Evolutionary conservation across 2,329 filamentous ascomycete species (phyloP), one percentile per base, ranked within the genome.

Genomic region (Colletotrichum agaves): DNA sequence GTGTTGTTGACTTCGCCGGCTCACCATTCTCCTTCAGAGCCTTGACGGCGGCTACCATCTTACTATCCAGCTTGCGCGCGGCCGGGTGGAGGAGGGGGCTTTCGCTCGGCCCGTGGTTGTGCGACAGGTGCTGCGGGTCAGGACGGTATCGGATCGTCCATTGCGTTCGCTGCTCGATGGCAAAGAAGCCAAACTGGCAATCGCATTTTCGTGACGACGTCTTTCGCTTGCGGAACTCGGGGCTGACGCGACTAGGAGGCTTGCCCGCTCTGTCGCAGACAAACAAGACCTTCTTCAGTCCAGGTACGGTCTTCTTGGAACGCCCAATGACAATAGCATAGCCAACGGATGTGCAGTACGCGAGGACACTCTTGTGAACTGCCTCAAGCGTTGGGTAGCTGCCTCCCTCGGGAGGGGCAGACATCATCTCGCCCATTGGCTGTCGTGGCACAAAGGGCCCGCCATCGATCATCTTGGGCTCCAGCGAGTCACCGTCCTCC

Each of bases 121-220:
- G 88, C 62, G 82, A 77, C 44, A 90, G 78, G 73, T 90, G 88
- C 58, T 81, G 74, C 5, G 81, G 77, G 69, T 90, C 85, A 2
- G 88, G 88, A 4, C 88, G 85, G 73, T 90, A 90, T 59, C 88
- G 83, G 65, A 91, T 85, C 0, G 87, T 88, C 88, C 88, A 91
- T 71, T 90, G 87, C 0, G 87, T 90, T 67, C 88, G 83, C 73
- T 90, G 87, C 75, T 91, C 88, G 43, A 91, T 88, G 62, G 88
- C 88, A 71, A 90, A 91, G 75, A 91, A 90, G n/a, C 88, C 88
- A 75, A 91, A 91, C 33, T 87, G 87, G 70, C 88, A 91, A 72
- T 90, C 88, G 72, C 88, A 90, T 73, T 91, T 91, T 50, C 88
- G 83, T n/a, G 88, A 90, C 8, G 88, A 90, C 1, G 88, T 91